phyloP scores from a whole-genome alignment of 768 basidiomycete species.

The Hemileccinum impolitum region DNA sequence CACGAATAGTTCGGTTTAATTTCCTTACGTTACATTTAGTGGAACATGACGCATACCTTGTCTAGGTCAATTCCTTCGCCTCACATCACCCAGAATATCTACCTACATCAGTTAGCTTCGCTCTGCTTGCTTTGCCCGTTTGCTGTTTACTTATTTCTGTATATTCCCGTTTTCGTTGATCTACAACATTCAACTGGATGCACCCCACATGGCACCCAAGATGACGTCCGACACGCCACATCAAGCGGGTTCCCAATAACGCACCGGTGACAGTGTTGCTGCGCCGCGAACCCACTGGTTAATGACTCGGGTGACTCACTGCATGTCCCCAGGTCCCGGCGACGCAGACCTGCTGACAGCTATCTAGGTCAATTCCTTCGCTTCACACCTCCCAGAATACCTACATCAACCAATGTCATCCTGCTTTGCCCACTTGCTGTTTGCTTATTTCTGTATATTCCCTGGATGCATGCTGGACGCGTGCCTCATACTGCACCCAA shows the following conservation, averaged over 20 bases:
- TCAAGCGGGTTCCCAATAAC: not conserved
- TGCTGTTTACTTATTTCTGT: conserved; percentile 15
- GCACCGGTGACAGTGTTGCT: not conserved
- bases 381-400: conserved; percentile 6
- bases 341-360: conserved; percentile 11
- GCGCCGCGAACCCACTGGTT: not conserved
- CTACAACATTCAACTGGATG: conserved; percentile 11
- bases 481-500: conserved; percentile 10
- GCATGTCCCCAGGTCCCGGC: too few species aligned
- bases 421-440: conserved; percentile 17
- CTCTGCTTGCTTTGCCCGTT: conserved; percentile 19
- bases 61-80: conserved; percentile 6
- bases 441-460: conserved; percentile 17
- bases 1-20: conserved; percentile 30
- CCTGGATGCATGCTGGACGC: conserved; percentile 14
- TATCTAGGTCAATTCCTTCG: conserved; percentile 7
- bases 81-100: conserved; percentile 8
- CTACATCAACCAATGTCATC: conserved; percentile 16
- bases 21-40: conserved; percentile 13
- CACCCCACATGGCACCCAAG: conserved; percentile 12
- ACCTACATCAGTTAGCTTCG: conserved; percentile 15
- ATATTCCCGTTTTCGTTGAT: conserved; percentile 13
- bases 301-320: too few species aligned
- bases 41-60: conserved; percentile 11
- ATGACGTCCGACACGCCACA: not conserved